These are phyloP conservation scores for Heliamphora exappendiculata DNA, from an alignment of 148 eudicot species.

Conservation along the genomic window DNA sequence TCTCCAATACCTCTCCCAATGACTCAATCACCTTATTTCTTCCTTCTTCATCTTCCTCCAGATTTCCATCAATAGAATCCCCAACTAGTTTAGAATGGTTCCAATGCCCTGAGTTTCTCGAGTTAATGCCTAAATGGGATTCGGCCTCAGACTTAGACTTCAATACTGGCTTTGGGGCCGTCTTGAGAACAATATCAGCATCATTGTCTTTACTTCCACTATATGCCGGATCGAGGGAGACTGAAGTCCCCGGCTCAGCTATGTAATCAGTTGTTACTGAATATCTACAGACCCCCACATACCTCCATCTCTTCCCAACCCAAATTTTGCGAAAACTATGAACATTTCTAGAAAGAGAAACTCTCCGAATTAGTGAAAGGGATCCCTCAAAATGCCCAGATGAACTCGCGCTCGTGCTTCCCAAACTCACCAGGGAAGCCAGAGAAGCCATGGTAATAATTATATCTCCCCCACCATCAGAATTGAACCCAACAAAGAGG, in stretches of 20 bases:
- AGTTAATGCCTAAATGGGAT: conserved; percentile 13
- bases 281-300: conserved; percentile 70
- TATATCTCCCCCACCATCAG: conserved; percentile 20
- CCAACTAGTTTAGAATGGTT: conserved; percentile 24
- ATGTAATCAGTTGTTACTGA: conserved; percentile 64
- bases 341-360: conserved; percentile 41
- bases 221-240: conserved; percentile 58
- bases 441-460: conserved; percentile 51
- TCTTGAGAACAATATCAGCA: conserved; percentile 54
- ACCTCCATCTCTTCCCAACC: conserved; percentile 58
- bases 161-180: conserved; percentile 70
- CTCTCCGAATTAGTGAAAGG: conserved; percentile 42
- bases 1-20: conserved; percentile 86
- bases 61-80: conserved; percentile 28
- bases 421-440: conserved; percentile 91
- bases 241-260: conserved; percentile 68
- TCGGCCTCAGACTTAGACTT: conserved; percentile 39
- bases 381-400: conserved; percentile 53
- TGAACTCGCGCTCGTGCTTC: conserved; percentile 50
- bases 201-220: conserved; percentile 55
- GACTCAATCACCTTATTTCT: conserved; percentile 82
- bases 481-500: conserved; percentile 7
- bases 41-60: conserved; percentile 35
- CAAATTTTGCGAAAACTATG: conserved; percentile 44
- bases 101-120: conserved; percentile 26